Conservation (phyloP, 2,329 filamentous ascomycete genomes). For the Botryotinia convoluta region DNA sequence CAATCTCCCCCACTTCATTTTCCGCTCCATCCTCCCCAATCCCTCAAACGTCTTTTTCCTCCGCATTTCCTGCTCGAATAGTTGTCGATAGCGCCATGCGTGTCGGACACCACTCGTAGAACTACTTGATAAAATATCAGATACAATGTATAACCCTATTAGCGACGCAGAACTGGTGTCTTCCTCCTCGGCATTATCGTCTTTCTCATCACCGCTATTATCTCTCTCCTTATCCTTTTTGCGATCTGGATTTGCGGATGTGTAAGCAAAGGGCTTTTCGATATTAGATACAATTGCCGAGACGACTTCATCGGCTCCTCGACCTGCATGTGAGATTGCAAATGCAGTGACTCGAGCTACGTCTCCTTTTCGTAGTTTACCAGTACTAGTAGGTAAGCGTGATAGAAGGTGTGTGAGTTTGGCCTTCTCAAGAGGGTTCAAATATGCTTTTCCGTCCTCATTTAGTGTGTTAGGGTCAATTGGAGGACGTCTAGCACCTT, state of each 20-base stretch:
- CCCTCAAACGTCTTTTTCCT: slow-evolving; percentile 59
- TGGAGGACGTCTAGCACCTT: slow-evolving; percentile 43
- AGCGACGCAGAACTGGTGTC: slow-evolving; percentile 74
- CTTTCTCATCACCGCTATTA: slow-evolving; percentile 41
- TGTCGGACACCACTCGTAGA: slow-evolving; percentile 62
- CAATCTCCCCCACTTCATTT: slow-evolving; percentile 63
- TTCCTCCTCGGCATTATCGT: slow-evolving; percentile 46
- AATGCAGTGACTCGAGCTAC: slow-evolving; percentile 84
- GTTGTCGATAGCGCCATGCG: slow-evolving; percentile 65
- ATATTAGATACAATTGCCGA: slow-evolving; percentile 83
- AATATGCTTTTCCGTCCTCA: slow-evolving; percentile 50
- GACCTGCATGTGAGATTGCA: slow-evolving; percentile 81
- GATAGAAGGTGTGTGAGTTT: slow-evolving; percentile 82
- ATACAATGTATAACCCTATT: slow-evolving; percentile 76
- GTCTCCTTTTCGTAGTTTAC: slow-evolving; percentile 76
- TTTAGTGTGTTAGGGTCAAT: slow-evolving; percentile 33
- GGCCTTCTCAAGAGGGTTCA: slow-evolving; percentile 80
- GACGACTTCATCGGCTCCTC: slow-evolving; percentile 88
- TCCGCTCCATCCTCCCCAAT: slow-evolving; percentile 60
- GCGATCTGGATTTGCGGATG: slow-evolving; percentile 63
- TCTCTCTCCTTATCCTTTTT: slow-evolving; percentile 38
- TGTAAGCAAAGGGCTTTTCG: slow-evolving; percentile 70
- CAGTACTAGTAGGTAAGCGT: slow-evolving; percentile 72
- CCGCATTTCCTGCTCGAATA: slow-evolving; percentile 62
- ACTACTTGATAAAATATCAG: slow-evolving; percentile 64